Evolutionary conservation across 2,329 filamentous ascomycete species (phyloP).

Genomic region (Xylaria multiplex): DNA sequence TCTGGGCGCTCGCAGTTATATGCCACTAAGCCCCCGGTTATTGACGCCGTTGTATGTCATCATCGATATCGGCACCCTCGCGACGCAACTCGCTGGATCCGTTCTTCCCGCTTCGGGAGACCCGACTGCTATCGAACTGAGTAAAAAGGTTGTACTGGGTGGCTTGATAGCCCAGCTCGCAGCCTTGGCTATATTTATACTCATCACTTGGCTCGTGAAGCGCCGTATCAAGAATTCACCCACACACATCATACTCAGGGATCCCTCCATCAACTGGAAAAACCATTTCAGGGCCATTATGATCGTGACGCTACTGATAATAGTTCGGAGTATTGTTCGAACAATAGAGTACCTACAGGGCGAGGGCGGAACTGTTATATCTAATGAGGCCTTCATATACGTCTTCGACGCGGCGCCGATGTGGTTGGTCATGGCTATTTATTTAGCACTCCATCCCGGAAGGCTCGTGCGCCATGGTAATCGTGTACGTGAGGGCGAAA

Average conservation of each 20-base stretch:
- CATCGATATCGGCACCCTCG: conserved; percentile 57
- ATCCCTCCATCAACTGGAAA: conserved; percentile 28
- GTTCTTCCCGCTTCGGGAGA: conserved; percentile 38
- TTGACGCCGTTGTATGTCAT: conserved; percentile 60
- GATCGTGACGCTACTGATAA: conserved; percentile 52
- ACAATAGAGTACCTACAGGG: conserved; percentile 60
- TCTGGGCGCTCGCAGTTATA: conserved; percentile 37
- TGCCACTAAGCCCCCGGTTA: conserved; percentile 42
- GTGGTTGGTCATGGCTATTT: conserved; percentile 53
- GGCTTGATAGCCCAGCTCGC: conserved; percentile 62
- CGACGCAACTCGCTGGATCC: conserved; percentile 53
- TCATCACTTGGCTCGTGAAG: conserved; percentile 55
- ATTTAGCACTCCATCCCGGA: conserved; percentile 38
- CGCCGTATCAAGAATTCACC: conserved; percentile 35
- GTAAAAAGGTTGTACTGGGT: conserved; percentile 55
- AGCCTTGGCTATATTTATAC: conserved; percentile 61
- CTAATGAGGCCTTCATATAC: conserved; percentile 55
- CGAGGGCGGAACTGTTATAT: conserved; percentile 53
- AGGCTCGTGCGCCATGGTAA: conserved; percentile 13
- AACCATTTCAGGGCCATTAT: conserved; percentile 48
- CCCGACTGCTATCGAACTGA: conserved; percentile 45
- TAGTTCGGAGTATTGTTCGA: conserved; percentile 58
- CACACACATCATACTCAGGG: not conserved
- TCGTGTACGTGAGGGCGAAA: not conserved
- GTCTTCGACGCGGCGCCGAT: conserved; percentile 57